phyloP scores from a whole-genome alignment of 345 rosid species.

The Murraya koenigii region DNA sequence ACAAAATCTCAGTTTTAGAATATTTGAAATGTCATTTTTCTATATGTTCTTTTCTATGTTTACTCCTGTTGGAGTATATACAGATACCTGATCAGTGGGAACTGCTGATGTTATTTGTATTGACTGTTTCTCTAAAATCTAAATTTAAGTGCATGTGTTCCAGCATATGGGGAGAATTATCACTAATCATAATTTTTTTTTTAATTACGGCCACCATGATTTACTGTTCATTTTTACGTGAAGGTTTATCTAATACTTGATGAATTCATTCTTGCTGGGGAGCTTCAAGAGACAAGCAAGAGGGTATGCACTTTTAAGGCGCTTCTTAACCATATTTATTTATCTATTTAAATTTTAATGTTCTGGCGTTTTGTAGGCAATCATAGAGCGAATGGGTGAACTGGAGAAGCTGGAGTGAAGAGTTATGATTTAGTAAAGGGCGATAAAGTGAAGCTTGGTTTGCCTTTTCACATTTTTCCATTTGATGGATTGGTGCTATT shows the following conservation, averaged over 20 bases:
- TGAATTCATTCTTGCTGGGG: slow-evolving; percentile 99
- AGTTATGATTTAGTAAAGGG: slow-evolving; percentile 1
- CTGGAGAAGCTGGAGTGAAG: slow-evolving; percentile 84
- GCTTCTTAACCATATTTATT: neutral
- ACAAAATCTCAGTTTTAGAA: neutral
- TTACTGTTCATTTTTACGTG: neutral
- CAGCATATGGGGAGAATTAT: neutral
- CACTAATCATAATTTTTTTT: neutral
- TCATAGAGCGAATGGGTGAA: slow-evolving; percentile 91
- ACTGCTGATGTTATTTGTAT: neutral
- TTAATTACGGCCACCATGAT: neutral
- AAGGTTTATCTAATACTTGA: slow-evolving; percentile 97
- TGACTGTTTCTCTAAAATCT: neutral
- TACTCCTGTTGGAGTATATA: neutral
- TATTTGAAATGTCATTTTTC: neutral
- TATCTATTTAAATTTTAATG: neutral
- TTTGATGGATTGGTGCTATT: slow-evolving; percentile 6
- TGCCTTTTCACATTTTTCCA: neutral
- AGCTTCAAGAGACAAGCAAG: slow-evolving; percentile 99
- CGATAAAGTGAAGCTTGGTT: slow-evolving; percentile 9
- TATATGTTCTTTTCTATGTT: neutral
- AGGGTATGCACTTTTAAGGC: slow-evolving; percentile 41
- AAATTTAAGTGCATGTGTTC: neutral
- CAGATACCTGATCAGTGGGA: neutral
- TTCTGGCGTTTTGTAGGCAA: slow-evolving; percentile 56